These are phyloP conservation scores for Myotisia sp. DNA, from an alignment of 2,329 filamentous ascomycete species.

Conservation along the genomic window DNA sequence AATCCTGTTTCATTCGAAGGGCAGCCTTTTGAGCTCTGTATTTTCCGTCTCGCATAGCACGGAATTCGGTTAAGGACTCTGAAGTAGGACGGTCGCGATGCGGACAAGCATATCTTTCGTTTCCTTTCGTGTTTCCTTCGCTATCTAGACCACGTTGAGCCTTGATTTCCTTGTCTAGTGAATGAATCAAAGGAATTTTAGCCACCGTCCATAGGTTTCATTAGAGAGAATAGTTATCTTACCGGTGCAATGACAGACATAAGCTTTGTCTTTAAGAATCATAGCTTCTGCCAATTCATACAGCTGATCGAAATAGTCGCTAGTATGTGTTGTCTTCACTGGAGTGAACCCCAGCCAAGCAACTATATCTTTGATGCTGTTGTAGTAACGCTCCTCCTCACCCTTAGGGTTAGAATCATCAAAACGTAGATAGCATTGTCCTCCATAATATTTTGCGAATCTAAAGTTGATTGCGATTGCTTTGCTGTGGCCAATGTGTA, in stretches of 20 bases:
- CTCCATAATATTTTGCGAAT: conserved; percentile 72
- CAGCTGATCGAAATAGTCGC: conserved; percentile 75
- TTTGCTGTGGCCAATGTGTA: conserved; percentile 89
- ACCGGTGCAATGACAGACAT: conserved; percentile 76
- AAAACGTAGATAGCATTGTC: conserved; percentile 62
- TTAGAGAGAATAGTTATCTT: conserved; percentile 9
- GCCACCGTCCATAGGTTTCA: background rate
- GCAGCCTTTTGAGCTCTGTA: conserved; percentile 75
- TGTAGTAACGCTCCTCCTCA: conserved; percentile 81
- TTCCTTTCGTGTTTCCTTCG: conserved; percentile 29
- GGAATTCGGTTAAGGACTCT: conserved; percentile 67
- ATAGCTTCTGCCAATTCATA: conserved; percentile 83
- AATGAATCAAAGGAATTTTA: too few relatives aligned
- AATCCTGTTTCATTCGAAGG: conserved; percentile 81
- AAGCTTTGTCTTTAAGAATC: conserved; percentile 52
- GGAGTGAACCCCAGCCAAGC: conserved; percentile 71
- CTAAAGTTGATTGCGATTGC: conserved; percentile 95
- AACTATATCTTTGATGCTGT: conserved; percentile 77
- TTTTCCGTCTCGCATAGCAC: conserved; percentile 80
- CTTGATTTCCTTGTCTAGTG: conserved; percentile 60
- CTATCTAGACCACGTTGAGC: conserved; percentile 53
- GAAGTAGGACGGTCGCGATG: conserved; percentile 64
- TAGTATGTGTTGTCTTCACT: conserved; percentile 66
- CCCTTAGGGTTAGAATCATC: conserved; percentile 94
- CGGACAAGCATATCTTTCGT: conserved; percentile 58